phyloP scores from a whole-genome alignment of 306 rosid species.

The Delonix regia region DNA sequence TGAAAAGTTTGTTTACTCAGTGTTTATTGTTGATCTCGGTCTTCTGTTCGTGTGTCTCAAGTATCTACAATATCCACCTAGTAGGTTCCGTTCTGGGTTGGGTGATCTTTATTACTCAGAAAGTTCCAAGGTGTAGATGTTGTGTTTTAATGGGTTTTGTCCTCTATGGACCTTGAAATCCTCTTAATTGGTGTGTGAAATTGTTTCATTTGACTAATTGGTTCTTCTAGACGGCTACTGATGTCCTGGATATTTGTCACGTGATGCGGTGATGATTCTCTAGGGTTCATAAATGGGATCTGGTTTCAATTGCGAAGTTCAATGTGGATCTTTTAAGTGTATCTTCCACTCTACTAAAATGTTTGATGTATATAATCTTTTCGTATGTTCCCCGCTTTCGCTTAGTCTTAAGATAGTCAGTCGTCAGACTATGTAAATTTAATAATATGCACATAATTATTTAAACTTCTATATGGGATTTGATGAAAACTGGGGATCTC shows the following conservation, averaged over 20 bases:
- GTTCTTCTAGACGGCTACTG: slow-evolving; percentile 25
- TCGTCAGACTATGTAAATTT: not conserved
- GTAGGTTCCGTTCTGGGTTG: slow-evolving; percentile 14
- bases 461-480: not conserved
- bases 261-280: slow-evolving; percentile 29
- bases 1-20: not conserved
- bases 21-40: slow-evolving; percentile 30
- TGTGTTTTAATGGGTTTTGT: slow-evolving; percentile 20
- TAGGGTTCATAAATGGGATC: slow-evolving; percentile 29
- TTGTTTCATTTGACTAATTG: slow-evolving; percentile 35
- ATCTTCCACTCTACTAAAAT: slow-evolving; percentile 21
- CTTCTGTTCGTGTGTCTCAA: slow-evolving; percentile 1
- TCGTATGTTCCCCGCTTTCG: not conserved
- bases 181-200: slow-evolving; percentile 10
- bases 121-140: slow-evolving; percentile 4
- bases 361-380: slow-evolving; percentile 10
- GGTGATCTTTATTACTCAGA: slow-evolving; percentile 1
- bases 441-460: not conserved
- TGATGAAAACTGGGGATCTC: slow-evolving; percentile 24
- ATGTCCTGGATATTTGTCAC: slow-evolving; percentile 7
- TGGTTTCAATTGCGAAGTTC: slow-evolving; percentile 35
- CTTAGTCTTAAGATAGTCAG: not conserved
- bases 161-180: slow-evolving; percentile 1
- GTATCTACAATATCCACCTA: slow-evolving; percentile 5
- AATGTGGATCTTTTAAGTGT: slow-evolving; percentile 35